Conservation (phyloP, 2,329 filamentous ascomycete species). For the Nemania bipapillata region DNA sequence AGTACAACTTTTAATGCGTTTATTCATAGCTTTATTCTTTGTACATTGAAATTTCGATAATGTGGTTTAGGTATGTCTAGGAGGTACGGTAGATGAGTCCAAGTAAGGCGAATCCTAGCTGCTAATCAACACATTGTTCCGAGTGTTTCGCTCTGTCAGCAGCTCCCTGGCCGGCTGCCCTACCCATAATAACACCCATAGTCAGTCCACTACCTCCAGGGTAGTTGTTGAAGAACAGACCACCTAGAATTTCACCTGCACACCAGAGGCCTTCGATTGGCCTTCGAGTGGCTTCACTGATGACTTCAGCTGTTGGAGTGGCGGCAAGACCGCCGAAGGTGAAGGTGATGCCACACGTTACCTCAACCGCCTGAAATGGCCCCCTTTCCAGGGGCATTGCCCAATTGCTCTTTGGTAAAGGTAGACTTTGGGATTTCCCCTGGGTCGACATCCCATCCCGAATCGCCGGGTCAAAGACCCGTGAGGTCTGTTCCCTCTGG, state of each 20-base stretch:
- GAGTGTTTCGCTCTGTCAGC: conserved; percentile 39
- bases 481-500: conserved; percentile 57
- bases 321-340: conserved; percentile 73
- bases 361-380: conserved; percentile 72
- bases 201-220: conserved; percentile 72
- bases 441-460: conserved; percentile 72
- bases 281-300: conserved; percentile 57
- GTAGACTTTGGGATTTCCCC: conserved; percentile 57
- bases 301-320: conserved; percentile 64
- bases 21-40: too few species aligned
- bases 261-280: conserved; percentile 68
- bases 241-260: conserved; percentile 73
- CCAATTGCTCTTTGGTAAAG: conserved; percentile 73
- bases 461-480: conserved; percentile 67
- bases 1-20: conserved; percentile 12
- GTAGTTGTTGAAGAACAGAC: conserved; percentile 71
- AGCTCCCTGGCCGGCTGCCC: conserved; percentile 55
- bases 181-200: conserved; percentile 65
- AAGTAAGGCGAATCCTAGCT: too few species aligned
- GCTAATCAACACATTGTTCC: not conserved
- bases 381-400: conserved; percentile 66
- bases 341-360: conserved; percentile 74
- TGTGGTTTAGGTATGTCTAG: too few species aligned
- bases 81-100: not conserved
- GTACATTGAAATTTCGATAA: conserved; percentile 3